Evolutionary conservation across 345 rosid species (phyloP), one percentile per base, ranked within the genome.

Genomic region (Salix exigua): DNA sequence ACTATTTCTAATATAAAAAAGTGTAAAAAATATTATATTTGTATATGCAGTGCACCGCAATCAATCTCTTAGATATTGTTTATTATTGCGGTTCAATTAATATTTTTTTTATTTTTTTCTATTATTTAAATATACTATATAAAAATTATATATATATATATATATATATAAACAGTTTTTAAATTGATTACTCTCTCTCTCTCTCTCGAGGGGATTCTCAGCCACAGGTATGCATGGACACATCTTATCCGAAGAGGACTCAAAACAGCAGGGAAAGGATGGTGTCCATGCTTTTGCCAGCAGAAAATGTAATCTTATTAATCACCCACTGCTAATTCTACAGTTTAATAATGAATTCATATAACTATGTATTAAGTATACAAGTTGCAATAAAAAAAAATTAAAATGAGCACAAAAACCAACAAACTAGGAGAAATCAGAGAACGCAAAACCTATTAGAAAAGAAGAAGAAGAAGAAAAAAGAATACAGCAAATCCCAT

Each of bases 191-290:
- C 0, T 62, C 17, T 58, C 19, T 7, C 42, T 42, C 30, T 61
- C 64, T 72, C 23, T 5, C 2, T n/a, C 63, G 14, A 55, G 73
- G 70, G 53, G 33, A 71, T 50, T 71, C 82, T 71, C 75, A 18
- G 25, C 73, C 78, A 66, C 79, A 74, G 63, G 74, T 50, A 26
- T 55, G 37, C 50, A 23, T 58, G 2, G 61, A 13, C 23, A 8
- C 5, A 72, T 58, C 64, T 48, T 35, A 58, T 55, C 75, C 50
- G 14, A 37, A 25, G 25, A 38, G 10, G 25, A 25, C 38, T 31
- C 12, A 66, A n/a, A 8, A 66, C 23, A 17, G 1, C 19, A 4
- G 38, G 12, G 38, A 66, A 66, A 1, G 38, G 6, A 68, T 12
- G 23, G 21, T 18, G 21, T 65, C 19, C 66, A 14, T 1, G 31